Evolutionary conservation across 2,329 filamentous ascomycete species (phyloP).

Genomic region (Epichloe uncinata): DNA sequence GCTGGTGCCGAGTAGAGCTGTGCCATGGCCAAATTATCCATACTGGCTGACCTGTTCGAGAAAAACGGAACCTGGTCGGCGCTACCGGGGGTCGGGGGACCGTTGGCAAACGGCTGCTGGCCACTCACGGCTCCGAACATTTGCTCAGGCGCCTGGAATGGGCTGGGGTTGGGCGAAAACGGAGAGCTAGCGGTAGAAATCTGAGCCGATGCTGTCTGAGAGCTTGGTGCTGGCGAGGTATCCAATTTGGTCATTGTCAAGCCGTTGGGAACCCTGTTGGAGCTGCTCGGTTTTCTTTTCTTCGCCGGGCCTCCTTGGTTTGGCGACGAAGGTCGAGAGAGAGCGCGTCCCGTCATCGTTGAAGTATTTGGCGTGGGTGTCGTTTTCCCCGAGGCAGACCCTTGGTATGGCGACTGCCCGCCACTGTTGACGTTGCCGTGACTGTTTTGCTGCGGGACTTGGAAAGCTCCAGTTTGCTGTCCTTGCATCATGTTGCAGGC

Average conservation of each 20-base stretch:
- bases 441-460: slow-evolving; percentile 44
- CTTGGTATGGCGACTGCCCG: slow-evolving; percentile 23
- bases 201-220: slow-evolving; percentile 24
- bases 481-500: slow-evolving; percentile 18
- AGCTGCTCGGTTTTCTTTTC: slow-evolving; percentile 67
- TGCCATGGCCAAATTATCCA: slow-evolving; percentile 51
- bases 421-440: slow-evolving; percentile 44
- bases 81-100: slow-evolving; percentile 55
- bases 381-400: slow-evolving; percentile 18
- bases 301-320: slow-evolving; percentile 56
- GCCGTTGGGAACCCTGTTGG: slow-evolving; percentile 56
- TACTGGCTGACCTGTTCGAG: slow-evolving; percentile 44
- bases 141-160: slow-evolving; percentile 32
- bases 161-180: slow-evolving; percentile 34
- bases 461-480: slow-evolving; percentile 30
- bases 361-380: slow-evolving; percentile 15
- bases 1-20: slow-evolving; percentile 59
- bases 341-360: slow-evolving; percentile 17
- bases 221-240: slow-evolving; percentile 31
- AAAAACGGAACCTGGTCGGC: slow-evolving; percentile 46
- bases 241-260: slow-evolving; percentile 76
- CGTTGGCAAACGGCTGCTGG: slow-evolving; percentile 35
- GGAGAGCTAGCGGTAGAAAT: slow-evolving; percentile 34
- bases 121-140: slow-evolving; percentile 30
- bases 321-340: slow-evolving; percentile 66